These are phyloP conservation scores for Endocladia muricata DNA, from an alignment of 31 red algal species.

Conservation along the genomic window DNA sequence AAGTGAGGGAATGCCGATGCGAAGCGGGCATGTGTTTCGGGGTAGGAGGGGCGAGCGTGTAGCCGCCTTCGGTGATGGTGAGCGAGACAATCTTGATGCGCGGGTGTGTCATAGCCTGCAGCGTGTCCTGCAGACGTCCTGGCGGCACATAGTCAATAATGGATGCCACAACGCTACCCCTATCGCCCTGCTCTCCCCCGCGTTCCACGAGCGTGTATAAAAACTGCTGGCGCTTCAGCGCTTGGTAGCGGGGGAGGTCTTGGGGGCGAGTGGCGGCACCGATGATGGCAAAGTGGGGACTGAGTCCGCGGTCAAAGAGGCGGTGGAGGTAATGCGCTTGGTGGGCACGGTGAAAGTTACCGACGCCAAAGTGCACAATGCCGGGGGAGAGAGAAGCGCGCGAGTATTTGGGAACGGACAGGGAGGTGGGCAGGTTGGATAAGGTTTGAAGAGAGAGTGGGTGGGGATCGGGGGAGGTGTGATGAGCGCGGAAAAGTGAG, in stretches of 20 bases:
- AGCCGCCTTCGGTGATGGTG: constrained; percentile 67
- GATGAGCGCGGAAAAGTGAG: too few species aligned
- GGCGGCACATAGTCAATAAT: constrained; percentile 20
- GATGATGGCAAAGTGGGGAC: constrained; percentile 24
- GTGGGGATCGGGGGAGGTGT: too few species aligned
- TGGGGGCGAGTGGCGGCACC: constrained; percentile 30
- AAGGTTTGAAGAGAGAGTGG: too few species aligned
- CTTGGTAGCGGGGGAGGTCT: neutral
- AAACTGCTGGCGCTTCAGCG: constrained; percentile 20
- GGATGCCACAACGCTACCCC: constrained; percentile 20
- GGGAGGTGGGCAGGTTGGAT: neutral
- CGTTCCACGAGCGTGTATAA: constrained; percentile 48
- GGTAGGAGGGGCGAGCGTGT: constrained; percentile 20
- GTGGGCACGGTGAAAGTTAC: constrained; percentile 69
- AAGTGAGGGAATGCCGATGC: too few species aligned
- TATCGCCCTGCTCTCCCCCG: neutral
- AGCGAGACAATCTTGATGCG: constrained; percentile 48
- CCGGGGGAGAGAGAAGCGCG: constrained; percentile 24
- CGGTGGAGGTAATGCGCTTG: constrained; percentile 37
- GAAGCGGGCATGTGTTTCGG: constrained; percentile 12
- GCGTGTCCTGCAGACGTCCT: constrained; percentile 1
- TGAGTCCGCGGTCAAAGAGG: constrained; percentile 3
- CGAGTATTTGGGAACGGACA: constrained; percentile 10
- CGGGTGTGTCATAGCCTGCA: constrained; percentile 5
- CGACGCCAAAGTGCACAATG: constrained; percentile 63